These are phyloP conservation scores for Leptodermis oblonga DNA, from an alignment of 257 asterid genomes.

Conservation along the genomic window DNA sequence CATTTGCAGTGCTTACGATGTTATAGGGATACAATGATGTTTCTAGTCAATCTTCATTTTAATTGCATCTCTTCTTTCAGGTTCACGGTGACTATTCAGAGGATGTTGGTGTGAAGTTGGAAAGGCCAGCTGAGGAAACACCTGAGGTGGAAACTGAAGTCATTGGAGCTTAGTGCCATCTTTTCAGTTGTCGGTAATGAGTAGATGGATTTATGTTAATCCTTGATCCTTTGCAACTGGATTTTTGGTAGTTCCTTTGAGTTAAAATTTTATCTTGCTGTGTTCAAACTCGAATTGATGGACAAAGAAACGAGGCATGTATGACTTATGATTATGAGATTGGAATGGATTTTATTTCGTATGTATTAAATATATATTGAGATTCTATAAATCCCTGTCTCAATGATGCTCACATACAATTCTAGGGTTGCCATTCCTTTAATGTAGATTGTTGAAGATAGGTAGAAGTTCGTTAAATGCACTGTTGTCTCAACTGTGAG, in stretches of 20 bases:
- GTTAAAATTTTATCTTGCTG: slow-evolving; percentile 1
- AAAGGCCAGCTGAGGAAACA: slow-evolving; percentile 41
- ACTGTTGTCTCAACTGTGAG: no score
- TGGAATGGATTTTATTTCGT: no score
- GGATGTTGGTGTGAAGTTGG: slow-evolving; percentile 40
- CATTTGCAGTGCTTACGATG: neutral
- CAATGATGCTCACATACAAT: no score
- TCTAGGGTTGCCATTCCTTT: no score
- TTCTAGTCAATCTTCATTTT: neutral
- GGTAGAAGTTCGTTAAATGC: no score
- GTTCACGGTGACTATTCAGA: slow-evolving; percentile 38
- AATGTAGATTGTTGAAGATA: no score
- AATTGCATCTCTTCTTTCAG: slow-evolving; percentile 6
- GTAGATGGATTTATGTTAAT: neutral
- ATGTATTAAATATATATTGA: neutral
- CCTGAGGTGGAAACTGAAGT: slow-evolving; percentile 36
- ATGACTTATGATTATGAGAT: neutral
- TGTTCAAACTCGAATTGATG: neutral
- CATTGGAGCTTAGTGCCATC: slow-evolving; percentile 26
- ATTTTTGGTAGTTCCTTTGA: neutral
- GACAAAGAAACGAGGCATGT: neutral
- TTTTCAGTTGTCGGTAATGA: neutral
- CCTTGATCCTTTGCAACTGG: neutral
- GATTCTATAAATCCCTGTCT: no score
- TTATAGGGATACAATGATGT: neutral